Evolutionary conservation across 768 basidiomycete species (phyloP).

Genomic region (Trametes cubensis): DNA sequence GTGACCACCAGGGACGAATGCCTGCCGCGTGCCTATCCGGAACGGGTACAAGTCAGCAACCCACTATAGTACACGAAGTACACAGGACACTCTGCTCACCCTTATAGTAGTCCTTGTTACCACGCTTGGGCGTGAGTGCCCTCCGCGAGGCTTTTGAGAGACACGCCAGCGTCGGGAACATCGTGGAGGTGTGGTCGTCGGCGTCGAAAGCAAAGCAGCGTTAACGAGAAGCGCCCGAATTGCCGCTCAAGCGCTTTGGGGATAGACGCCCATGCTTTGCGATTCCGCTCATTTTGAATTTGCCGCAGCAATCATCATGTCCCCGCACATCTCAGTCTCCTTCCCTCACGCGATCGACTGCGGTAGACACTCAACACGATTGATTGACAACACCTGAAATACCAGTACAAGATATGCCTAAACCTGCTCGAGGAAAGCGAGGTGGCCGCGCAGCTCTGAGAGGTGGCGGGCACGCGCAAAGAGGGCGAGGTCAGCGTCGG

Average conservation of each 20-base stretch:
- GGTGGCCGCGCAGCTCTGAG: conserved; percentile 13
- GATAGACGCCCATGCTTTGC: neutral
- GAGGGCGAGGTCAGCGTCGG: conserved; percentile 19
- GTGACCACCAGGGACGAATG: conserved; percentile 78
- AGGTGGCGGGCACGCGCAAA: conserved; percentile 20
- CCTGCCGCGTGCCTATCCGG: conserved; percentile 74
- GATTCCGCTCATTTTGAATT: neutral
- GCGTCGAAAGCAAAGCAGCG: neutral
- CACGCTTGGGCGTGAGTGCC: conserved; percentile 82
- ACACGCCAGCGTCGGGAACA: conserved; percentile 65
- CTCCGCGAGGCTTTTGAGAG: conserved; percentile 84
- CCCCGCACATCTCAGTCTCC: neutral
- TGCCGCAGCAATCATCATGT: conserved; percentile 1
- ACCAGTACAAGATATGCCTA: neutral
- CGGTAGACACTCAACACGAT: too few species aligned
- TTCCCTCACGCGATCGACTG: neutral
- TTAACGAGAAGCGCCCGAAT: neutral
- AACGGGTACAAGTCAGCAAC: neutral
- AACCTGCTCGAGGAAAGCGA: conserved; percentile 13
- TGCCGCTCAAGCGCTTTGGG: neutral
- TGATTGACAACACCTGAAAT: neutral
- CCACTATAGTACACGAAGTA: neutral
- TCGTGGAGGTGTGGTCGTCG: conserved; percentile 32
- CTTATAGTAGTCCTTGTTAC: conserved; percentile 97
- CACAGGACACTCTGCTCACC: conserved; percentile 48